These are phyloP conservation scores for Fraxinus baroniana DNA, from an alignment of 305 asterid genomes.

Conservation along the genomic window DNA sequence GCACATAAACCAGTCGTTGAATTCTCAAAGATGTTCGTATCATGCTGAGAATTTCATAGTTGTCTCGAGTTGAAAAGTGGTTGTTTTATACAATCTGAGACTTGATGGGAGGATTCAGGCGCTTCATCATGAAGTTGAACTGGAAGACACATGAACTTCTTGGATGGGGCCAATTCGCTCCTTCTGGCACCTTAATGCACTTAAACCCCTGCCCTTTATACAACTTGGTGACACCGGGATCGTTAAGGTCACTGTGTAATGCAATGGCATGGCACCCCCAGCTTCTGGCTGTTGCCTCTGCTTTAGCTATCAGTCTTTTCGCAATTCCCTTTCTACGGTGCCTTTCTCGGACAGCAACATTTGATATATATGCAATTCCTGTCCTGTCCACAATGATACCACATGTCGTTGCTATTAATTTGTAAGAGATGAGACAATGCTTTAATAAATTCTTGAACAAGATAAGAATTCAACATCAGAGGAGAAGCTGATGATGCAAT, in stretches of 20 bases:
- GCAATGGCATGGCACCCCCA: slow-evolving; percentile 94
- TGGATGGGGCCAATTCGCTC: slow-evolving; percentile 92
- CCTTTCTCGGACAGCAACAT: slow-evolving; percentile 75
- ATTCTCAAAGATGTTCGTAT: neutral
- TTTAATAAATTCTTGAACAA: neutral
- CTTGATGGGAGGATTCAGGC: slow-evolving; percentile 29
- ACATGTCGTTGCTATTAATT: neutral
- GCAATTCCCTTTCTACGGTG: slow-evolving; percentile 79
- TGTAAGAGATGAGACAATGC: neutral
- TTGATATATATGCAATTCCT: slow-evolving; percentile 87
- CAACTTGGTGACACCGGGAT: slow-evolving; percentile 64
- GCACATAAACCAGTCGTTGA: neutral
- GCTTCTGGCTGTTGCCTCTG: slow-evolving; percentile 68
- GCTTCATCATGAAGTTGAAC: slow-evolving; percentile 89
- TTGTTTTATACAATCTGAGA: slow-evolving; percentile 9
- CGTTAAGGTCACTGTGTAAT: slow-evolving; percentile 67
- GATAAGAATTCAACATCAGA: neutral
- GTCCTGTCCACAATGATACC: slow-evolving; percentile 47
- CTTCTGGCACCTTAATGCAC: slow-evolving; percentile 58
- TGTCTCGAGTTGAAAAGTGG: neutral
- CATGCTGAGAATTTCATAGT: neutral
- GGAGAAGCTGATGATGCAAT: neutral
- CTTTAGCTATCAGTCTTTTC: slow-evolving; percentile 60
- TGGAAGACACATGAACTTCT: slow-evolving; percentile 55
- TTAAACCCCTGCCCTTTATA: slow-evolving; percentile 63